These are phyloP conservation scores for Platanthera zijinensis DNA, from an alignment of 106 monocot genomes.

Conservation along the genomic window DNA sequence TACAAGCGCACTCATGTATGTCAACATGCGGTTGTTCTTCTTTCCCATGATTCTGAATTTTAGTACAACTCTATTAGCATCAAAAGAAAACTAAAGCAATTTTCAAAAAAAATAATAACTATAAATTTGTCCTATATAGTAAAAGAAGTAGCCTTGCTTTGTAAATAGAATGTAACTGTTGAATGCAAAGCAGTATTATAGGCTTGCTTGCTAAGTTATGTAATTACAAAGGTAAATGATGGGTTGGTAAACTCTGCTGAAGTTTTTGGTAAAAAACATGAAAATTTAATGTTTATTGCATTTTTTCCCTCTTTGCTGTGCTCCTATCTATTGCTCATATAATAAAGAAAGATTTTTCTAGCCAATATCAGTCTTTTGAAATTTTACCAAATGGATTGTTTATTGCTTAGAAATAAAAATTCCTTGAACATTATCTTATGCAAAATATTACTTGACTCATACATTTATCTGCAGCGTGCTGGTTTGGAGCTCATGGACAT, in stretches of 20 bases:
- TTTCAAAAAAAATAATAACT: background rate
- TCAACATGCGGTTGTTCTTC: background rate
- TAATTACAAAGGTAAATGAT: background rate
- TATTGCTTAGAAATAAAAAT: background rate
- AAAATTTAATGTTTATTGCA: background rate
- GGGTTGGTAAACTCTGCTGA: background rate
- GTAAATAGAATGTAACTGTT: background rate
- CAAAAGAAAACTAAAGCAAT: background rate
- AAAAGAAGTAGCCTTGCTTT: background rate
- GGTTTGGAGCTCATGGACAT: conserved; percentile 81
- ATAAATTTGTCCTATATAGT: background rate
- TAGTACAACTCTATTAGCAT: background rate
- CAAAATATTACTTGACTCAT: background rate
- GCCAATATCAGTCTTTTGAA: background rate
- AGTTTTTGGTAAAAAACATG: background rate
- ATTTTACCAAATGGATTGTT: background rate
- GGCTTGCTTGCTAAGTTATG: background rate
- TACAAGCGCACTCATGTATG: background rate
- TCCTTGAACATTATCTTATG: background rate
- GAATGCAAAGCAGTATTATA: background rate
- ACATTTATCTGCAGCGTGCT: conserved; percentile 37
- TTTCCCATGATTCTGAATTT: background rate
- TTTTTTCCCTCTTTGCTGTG: background rate
- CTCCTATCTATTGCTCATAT: background rate
- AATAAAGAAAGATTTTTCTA: background rate